A percentile compares a stretch with the other conserved stretches of the same genome.
phyloP scores from a whole-genome alignment of 2,329 filamentous ascomycete genomes.

The Fusarium robinianum region DNA sequence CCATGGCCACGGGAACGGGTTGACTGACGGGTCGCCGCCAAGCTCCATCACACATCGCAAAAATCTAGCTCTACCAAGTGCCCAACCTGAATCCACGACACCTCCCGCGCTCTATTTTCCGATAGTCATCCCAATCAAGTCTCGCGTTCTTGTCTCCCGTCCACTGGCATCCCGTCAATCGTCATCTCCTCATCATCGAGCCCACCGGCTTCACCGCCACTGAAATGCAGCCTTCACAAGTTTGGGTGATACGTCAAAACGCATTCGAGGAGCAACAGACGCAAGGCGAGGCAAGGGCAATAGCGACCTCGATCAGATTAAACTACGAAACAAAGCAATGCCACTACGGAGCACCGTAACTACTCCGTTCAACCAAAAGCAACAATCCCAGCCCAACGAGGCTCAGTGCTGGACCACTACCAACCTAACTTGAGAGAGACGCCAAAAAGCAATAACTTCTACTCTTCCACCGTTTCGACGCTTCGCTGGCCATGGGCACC shows the following conservation, averaged over 20 bases:
- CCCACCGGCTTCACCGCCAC: conserved; percentile 23
- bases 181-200: conserved; percentile 12
- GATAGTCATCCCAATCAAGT: conserved; percentile 1
- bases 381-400: not conserved
- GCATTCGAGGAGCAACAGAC: conserved; percentile 7
- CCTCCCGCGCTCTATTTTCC: too few relatives aligned
- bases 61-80: not conserved
- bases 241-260: conserved; percentile 6
- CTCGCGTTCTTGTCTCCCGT: conserved; percentile 1
- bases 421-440: conserved; percentile 1
- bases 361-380: conserved; percentile 3
- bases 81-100: not conserved
- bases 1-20: conserved; percentile 4
- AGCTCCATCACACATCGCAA: too few relatives aligned
- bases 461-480: too few relatives aligned
- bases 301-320: conserved; percentile 14
- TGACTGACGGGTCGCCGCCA: not conserved
- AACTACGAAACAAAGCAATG: conserved; percentile 22
- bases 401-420: conserved; percentile 5
- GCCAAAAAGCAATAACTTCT: too few relatives aligned
- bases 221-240: conserved; percentile 2
- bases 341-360: conserved; percentile 1
- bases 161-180: not conserved
- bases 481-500: too few relatives aligned
- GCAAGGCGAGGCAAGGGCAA: conserved; percentile 1